Evolutionary conservation across 2,329 filamentous ascomycete species (phyloP), one percentile per base, ranked within the genome.

Genomic region (Pestalotiopsis sp.): DNA sequence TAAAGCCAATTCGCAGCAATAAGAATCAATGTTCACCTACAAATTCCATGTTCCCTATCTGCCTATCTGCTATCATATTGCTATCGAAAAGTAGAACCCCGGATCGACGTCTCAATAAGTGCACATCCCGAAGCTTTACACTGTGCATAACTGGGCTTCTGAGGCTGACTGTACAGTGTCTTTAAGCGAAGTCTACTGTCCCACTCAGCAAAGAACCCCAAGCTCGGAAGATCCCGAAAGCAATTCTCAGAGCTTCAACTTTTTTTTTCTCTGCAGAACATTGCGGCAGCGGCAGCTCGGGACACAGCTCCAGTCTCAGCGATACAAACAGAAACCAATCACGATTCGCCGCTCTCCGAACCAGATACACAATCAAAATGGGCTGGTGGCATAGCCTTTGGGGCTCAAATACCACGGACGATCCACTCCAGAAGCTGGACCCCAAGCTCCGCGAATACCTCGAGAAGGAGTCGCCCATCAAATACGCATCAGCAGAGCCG

Each of bases 401-500:
- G 71, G 78, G 86, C 74, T 81, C 84, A 72, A 79, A 81, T 66
- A 82, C 78, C 70, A 81, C 78, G 74, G 85, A 90, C 71, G 89
- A 93, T 77, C 90, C 92, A 27, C 86, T 94, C 72, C 86, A 87
- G 74, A 91, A 92, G 74, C 90, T 98, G 75, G 94, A 97, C 77
- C 92, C 93, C 52, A 90, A 91, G 72, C 88, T 97, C 68, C 92
- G 92, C 76, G 92, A 95, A 72, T 97, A 95, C 80, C 90, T 97
- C 76, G 86, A 94, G 77, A 90, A 91, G 81, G 93, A 97, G 83
- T 91, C 93, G 31, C 92, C 93, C 39, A 84, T 91, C 74, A 92
- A 93, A 82, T 91, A 92, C 83, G 75, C 78, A 69, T 23, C 52
- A 41, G 7, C 59, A 41, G n/a, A 23, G 23, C 52, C 23, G 64